These are phyloP conservation scores for Handroanthus guayacan DNA, from an alignment of 257 asterid species.

Conservation along the genomic window DNA sequence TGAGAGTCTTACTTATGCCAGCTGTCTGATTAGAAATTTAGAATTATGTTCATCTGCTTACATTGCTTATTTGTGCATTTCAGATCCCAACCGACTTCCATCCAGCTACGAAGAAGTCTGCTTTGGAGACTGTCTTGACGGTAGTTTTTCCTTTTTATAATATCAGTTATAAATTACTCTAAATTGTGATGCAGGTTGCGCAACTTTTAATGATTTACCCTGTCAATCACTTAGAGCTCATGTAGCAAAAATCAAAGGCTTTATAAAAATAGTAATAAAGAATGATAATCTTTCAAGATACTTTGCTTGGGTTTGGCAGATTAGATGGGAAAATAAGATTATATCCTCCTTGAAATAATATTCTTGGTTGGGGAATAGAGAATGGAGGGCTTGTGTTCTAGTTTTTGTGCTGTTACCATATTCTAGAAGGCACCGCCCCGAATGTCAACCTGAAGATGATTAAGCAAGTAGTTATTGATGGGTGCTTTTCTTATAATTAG, in stretches of 20 bases:
- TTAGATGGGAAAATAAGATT: conserved; percentile 7
- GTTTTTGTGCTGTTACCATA: background rate
- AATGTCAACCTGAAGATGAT: conserved; percentile 9
- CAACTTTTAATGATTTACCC: background rate
- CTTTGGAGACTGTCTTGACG: conserved; percentile 98
- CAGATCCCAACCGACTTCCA: conserved; percentile 97
- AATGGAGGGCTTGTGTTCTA: background rate
- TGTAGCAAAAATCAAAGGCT: background rate
- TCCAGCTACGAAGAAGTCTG: conserved; percentile 81
- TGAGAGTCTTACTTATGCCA: conserved; percentile 28
- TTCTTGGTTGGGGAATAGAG: conserved; percentile 9
- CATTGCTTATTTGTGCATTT: conserved; percentile 39
- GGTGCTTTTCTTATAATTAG: background rate
- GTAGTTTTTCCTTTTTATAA: conserved; percentile 49
- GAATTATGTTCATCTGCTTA: conserved; percentile 26
- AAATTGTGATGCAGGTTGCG: background rate
- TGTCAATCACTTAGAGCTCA: conserved; percentile 11
- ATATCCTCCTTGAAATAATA: background rate
- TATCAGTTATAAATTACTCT: conserved; percentile 15
- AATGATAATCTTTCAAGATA: conserved; percentile 15
- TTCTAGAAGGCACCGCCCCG: background rate
- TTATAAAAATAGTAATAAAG: background rate
- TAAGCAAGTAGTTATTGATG: conserved; percentile 1
- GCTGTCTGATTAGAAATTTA: conserved; percentile 6
- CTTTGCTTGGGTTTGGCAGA: conserved; percentile 8